Base-by-base conservation (phyloP, 345 rosid species). In the Gossypium bickii region DNA sequence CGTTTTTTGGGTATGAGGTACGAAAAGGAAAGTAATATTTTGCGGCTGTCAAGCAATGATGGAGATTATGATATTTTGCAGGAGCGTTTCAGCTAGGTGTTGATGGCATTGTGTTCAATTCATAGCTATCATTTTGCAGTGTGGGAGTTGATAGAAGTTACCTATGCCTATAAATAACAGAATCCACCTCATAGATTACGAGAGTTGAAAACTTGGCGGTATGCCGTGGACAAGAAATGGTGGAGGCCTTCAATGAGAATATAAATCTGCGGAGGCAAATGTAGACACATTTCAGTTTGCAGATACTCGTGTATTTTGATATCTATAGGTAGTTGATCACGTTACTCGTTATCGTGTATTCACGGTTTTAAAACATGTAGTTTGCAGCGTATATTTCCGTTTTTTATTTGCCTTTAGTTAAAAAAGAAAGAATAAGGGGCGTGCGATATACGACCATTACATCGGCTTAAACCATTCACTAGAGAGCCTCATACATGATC, bases 1-100 rank as follows among this genome's bases (percentile, higher is more conserved):
- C 6, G 0, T 34, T 22, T 58, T 58, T 58, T 22, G 20, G 25
- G 25, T 55, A 18, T 55, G 8, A 18, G 12, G 22, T 55, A 10
- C 61, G 22, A 20, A n/a, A 20, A 9, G 12, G 5, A 9, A 10
- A 20, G 13, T 57, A 20, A 57, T 57, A 10, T 25, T 12, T 15
- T 48, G 16, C 3, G 20, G 27, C 3, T 20, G 3, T 57, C 29
- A 59, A 59, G 17, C 12, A 59, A 13, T n/a, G 5, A 59, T 59
- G 38, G 62, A 59, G 13, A 49, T 48, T 66, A 9, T 49, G 57
- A 48, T 48, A 68, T 48, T 48, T 57, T 25, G 43, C 72, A 68
- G 72, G 58, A 68, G 72, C 58, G 9, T 25, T 68, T 68, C 72
- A 25, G 72, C 72, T 25, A 48, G 44, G 56, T 15, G 43, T 9